Base-by-base conservation (phyloP, 2,329 filamentous ascomycete species). In the Magnaporthiopsis rhizophila region DNA sequence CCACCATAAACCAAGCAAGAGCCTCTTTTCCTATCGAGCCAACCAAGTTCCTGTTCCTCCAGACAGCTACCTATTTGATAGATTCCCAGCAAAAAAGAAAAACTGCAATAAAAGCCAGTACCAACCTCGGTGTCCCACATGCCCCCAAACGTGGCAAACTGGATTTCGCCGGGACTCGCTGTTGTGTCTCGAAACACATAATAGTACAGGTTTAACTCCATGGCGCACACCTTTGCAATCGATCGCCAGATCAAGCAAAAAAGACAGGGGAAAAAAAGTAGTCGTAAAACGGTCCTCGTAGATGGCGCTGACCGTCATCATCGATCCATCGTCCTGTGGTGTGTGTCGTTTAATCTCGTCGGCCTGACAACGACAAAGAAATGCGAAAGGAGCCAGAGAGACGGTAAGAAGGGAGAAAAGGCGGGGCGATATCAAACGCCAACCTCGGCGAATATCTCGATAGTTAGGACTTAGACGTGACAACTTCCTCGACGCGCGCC, bases 401-500 rank as follows among this genome's bases (percentile, higher is more conserved):
- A 24, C 18, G 45, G 18, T 9, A 21, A 53, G 15, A 11, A 11
- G 45, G 5, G 45, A 53, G 45, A 53, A 53, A 18, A 11, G 45
- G n/a, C 45, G 21, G 9, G 45, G 13, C 45, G n/a, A 53, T 2
- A 24, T 9, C 8, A 53, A 53, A 53, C 38, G 45, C 21, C 18
- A 53, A 9, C 9, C 15, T 3, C 45, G 9, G n/a, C 7, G n/a
- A 13, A 53, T n/a, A 53, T 5, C 45, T 8, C n/a, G 7, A 1
- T 6, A 18, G 21, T 24, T 3, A 53, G 45, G 45, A 6, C 45
- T 53, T 8, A 5, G 45, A 21, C 21, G 45, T 8, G 45, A 53
- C 8, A 11, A 21, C 45, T 21, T 59, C 56, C 24, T 63, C 62
- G 32, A 58, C 57, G 30, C 56, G 50, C 56, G 57, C 62, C 56